Evolutionary conservation across 2,329 filamentous ascomycete genomes (phyloP).

Genomic region (Alternaria conjuncta): DNA sequence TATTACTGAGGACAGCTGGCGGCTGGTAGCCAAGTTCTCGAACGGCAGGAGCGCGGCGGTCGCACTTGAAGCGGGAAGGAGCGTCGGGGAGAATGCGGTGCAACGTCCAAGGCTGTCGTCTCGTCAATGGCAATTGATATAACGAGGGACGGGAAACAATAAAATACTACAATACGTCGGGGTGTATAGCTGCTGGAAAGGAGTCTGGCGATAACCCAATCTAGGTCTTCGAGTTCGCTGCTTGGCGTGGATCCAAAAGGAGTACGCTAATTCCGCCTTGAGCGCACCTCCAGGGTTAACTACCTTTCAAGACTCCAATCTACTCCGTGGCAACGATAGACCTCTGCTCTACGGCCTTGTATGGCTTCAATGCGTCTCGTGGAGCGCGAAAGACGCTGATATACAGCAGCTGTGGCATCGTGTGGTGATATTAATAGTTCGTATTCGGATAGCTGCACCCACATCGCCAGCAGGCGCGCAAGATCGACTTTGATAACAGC

Average conservation of each 20-base stretch:
- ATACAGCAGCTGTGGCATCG: not conserved
- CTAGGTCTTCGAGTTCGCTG: conserved; percentile 22
- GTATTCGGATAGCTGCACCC: conserved; percentile 1
- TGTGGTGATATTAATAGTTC: not conserved
- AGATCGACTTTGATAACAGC: not conserved
- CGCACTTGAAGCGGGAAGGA: conserved; percentile 27
- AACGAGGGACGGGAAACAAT: conserved; percentile 14
- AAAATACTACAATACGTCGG: conserved; percentile 16
- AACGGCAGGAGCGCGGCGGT: conserved; percentile 27
- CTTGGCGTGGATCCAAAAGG: conserved; percentile 29
- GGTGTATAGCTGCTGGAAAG: conserved; percentile 24
- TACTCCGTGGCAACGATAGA: not conserved
- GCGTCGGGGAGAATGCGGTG: conserved; percentile 24
- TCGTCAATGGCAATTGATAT: conserved; percentile 15
- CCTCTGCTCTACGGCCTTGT: not conserved
- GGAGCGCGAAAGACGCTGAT: not conserved
- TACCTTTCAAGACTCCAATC: not conserved
- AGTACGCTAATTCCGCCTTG: conserved; percentile 5
- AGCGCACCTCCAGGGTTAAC: not conserved
- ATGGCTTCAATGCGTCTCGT: not conserved
- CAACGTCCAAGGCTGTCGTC: conserved; percentile 22
- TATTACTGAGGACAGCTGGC: conserved; percentile 38
- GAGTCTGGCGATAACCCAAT: conserved; percentile 32
- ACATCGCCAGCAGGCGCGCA: not conserved
- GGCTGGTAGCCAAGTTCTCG: conserved; percentile 20